Evolutionary conservation across 2,329 filamentous ascomycete species (phyloP), one percentile per base, ranked within the genome.

Genomic region (Chrysoporthe deuterocubensis): DNA sequence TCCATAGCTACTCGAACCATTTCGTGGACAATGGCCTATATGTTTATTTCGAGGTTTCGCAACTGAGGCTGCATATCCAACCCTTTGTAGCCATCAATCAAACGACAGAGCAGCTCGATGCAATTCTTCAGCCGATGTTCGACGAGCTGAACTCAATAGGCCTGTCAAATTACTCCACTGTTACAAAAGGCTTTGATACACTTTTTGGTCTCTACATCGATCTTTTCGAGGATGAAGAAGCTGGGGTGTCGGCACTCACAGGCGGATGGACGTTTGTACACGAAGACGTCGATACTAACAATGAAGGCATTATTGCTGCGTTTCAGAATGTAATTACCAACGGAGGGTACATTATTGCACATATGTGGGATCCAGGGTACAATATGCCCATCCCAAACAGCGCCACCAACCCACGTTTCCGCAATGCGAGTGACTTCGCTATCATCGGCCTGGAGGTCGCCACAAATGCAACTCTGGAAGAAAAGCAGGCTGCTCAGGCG

Each of bases 401-500:
- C 67, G 73, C 78, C 34, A 79, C 79, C 21, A 77, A 84, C 63
- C 79, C 82, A 26, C 77, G 75, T 52, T 79, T 79, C 69, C 73
- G 78, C 43, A 71, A 75, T 68, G 74, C 76, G 2, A 77, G 76
- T 4, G 72, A 78, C 71, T 78, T 79, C 71, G 70, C 77, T 68
- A 80, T 81, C 71, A 74, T 73, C 11, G 72, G 74, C 18, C 71
- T 81, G 0, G 70, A 73, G 2, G 74, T 81, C 0, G 73, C 76
- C 0, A 74, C 77, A 9, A 75, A 79, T 34, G 80, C 82, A 13
- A 79, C 79, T 0, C 78, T 80, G 42, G 82, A 78, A 70, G 76
- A 81, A 62, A 82, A 81, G 70, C 77, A 78, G 7, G 77, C 80
- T 26, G 73, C 79, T 8, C 80, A 83, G 70, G n/a, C 76, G 40